Conservation (phyloP, 2,329 filamentous ascomycete genomes). For the Paecilomyces sp. region DNA sequence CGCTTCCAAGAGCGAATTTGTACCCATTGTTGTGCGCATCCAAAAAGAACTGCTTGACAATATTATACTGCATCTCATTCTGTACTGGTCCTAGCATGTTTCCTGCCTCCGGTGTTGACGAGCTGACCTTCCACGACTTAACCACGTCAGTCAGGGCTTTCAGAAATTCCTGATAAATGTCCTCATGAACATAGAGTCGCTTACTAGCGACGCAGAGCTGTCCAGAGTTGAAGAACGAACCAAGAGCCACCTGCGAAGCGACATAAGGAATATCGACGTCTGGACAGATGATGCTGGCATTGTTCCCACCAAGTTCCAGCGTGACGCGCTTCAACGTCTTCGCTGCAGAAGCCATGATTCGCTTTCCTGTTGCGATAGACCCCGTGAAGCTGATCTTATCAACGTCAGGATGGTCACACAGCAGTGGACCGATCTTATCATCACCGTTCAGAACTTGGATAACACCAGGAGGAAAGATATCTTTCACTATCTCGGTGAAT, state of each 20-base stretch:
- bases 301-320: slow-evolving; percentile 50
- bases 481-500: slow-evolving; percentile 43
- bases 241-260: slow-evolving; percentile 31
- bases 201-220: slow-evolving; percentile 50
- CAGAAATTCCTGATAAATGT: slow-evolving; percentile 45
- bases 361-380: slow-evolving; percentile 45
- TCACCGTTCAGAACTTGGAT: slow-evolving; percentile 50
- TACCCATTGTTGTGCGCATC: slow-evolving; percentile 48
- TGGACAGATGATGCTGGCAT: slow-evolving; percentile 47
- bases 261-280: slow-evolving; percentile 42
- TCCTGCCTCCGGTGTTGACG: slow-evolving; percentile 24
- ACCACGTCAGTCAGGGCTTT: slow-evolving; percentile 37
- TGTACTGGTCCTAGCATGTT: slow-evolving; percentile 54
- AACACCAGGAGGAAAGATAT: slow-evolving; percentile 49
- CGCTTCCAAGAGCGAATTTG: slow-evolving; percentile 44
- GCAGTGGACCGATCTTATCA: slow-evolving; percentile 46
- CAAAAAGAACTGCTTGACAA: slow-evolving; percentile 46
- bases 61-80: slow-evolving; percentile 55
- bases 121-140: slow-evolving; percentile 14
- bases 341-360: slow-evolving; percentile 44
- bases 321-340: slow-evolving; percentile 49
- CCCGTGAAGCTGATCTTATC: slow-evolving; percentile 55
- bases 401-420: slow-evolving; percentile 49
- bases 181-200: slow-evolving; percentile 51
- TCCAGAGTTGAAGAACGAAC: slow-evolving; percentile 47